phyloP scores from a whole-genome alignment of 179 eudicot species.

The Monotropa hypopitys region DNA sequence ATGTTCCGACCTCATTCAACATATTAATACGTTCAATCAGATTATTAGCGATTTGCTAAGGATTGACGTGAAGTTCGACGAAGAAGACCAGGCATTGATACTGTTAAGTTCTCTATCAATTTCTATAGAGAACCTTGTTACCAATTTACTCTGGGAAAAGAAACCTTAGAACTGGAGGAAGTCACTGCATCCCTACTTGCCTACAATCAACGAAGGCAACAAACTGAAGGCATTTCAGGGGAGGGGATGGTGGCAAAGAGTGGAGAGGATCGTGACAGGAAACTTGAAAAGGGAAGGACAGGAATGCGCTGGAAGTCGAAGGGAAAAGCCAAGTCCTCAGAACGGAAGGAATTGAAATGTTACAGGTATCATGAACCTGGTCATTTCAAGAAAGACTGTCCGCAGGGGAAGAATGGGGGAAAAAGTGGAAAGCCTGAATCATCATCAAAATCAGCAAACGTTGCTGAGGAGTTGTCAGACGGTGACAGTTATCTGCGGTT shows the following conservation, averaged over 20 bases:
- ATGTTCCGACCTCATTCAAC: background rate
- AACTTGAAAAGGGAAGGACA: no score
- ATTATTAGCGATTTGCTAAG: no score
- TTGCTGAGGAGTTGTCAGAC: no score
- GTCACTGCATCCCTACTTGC: no score
- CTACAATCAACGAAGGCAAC: background rate
- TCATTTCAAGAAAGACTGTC: no score
- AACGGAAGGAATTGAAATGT: background rate
- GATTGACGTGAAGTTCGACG: no score
- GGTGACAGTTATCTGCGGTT: background rate
- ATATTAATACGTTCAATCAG: background rate
- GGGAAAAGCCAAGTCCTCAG: no score
- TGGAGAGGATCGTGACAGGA: no score
- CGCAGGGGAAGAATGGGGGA: background rate
- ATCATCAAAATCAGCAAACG: no score
- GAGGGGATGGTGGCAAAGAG: no score
- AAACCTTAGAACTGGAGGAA: background rate
- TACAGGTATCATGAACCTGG: background rate
- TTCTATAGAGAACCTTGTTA: background rate
- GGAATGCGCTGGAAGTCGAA: no score
- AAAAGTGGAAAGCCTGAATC: no score
- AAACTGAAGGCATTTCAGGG: background rate
- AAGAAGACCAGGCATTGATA: background rate
- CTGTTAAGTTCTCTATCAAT: background rate
- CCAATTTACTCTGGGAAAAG: background rate